Evolutionary conservation across 1,284 basidiomycete genomes (phyloP).

Genomic region (Malassezia vespertilionis): DNA sequence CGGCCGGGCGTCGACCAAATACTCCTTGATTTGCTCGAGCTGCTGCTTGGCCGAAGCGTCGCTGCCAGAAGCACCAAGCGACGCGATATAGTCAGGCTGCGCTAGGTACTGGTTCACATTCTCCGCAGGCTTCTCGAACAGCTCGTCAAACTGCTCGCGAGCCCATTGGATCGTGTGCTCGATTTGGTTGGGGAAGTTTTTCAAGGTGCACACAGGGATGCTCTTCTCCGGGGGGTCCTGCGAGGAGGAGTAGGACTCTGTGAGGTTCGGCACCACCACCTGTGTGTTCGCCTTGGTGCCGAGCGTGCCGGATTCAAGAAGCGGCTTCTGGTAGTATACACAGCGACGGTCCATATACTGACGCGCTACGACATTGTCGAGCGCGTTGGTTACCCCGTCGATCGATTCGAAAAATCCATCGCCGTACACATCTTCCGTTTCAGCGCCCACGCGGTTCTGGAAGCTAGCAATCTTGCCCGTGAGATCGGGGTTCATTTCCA

Average conservation of each 20-base stretch:
- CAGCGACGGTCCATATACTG: slow-evolving; percentile 98
- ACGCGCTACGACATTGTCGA: slow-evolving; percentile 92
- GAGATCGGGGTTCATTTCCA: slow-evolving; percentile 91
- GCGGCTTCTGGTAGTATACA: slow-evolving; percentile 90
- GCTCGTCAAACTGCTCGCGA: slow-evolving; percentile 78
- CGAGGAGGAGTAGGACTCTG: slow-evolving; percentile 94
- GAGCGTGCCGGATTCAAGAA: slow-evolving; percentile 93
- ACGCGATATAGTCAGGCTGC: slow-evolving; percentile 90
- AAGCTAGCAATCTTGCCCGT: slow-evolving; percentile 75
- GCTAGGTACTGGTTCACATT: slow-evolving; percentile 94
- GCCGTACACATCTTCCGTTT: slow-evolving; percentile 88
- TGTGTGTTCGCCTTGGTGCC: slow-evolving; percentile 98
- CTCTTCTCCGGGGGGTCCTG: slow-evolving; percentile 99
- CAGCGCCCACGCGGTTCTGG: slow-evolving; percentile 81
- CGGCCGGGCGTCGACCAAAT: slow-evolving; percentile 82
- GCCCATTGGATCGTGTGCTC: slow-evolving; percentile 96
- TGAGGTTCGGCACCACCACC: slow-evolving; percentile 86
- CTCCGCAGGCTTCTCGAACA: slow-evolving; percentile 87
- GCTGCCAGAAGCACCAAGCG: slow-evolving; percentile 61
- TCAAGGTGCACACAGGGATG: slow-evolving; percentile 93
- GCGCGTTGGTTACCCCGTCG: slow-evolving; percentile 97
- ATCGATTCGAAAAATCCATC: slow-evolving; percentile 72
- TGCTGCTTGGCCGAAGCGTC: slow-evolving; percentile 51
- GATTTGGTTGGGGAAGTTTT: slow-evolving; percentile 98
- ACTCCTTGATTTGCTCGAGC: slow-evolving; percentile 77